Conservation (phyloP, 192 early-diverging fungal species). For the Funneliformis mosseae region DNA sequence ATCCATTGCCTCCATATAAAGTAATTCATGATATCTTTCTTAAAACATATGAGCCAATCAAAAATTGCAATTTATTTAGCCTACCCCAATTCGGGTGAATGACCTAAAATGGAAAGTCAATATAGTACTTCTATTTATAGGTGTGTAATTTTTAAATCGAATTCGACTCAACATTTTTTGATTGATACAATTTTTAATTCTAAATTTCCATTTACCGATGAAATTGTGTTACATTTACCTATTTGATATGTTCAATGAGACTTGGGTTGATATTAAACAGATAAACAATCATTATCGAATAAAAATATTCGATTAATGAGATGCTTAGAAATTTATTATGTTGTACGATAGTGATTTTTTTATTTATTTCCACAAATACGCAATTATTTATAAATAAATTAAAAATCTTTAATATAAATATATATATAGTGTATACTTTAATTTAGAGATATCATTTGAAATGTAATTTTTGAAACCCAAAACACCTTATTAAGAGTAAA, state of each 20-base stretch:
- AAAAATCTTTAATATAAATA: too few relatives aligned
- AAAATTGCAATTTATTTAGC: neutral
- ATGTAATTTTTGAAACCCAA: too few relatives aligned
- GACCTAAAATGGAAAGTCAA: neutral
- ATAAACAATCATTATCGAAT: neutral
- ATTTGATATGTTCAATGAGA: neutral
- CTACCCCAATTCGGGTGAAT: neutral
- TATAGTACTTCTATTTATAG: neutral
- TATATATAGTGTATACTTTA: too few relatives aligned
- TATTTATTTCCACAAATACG: neutral
- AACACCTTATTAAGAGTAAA: too few relatives aligned
- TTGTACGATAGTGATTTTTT: neutral
- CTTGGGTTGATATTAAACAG: too few relatives aligned
- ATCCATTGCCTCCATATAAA: neutral
- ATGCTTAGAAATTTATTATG: constrained; percentile 1
- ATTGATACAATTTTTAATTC: too few relatives aligned
- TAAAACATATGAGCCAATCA: neutral
- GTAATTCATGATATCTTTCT: neutral
- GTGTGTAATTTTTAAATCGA: neutral
- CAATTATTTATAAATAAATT: too few relatives aligned
- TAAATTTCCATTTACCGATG: too few relatives aligned
- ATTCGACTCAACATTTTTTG: neutral
- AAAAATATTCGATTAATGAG: neutral
- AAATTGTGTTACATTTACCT: neutral
- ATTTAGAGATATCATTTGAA: too few relatives aligned